Conservation (phyloP, 2,329 filamentous ascomycete genomes). For the Aspergillus sp. region DNA sequence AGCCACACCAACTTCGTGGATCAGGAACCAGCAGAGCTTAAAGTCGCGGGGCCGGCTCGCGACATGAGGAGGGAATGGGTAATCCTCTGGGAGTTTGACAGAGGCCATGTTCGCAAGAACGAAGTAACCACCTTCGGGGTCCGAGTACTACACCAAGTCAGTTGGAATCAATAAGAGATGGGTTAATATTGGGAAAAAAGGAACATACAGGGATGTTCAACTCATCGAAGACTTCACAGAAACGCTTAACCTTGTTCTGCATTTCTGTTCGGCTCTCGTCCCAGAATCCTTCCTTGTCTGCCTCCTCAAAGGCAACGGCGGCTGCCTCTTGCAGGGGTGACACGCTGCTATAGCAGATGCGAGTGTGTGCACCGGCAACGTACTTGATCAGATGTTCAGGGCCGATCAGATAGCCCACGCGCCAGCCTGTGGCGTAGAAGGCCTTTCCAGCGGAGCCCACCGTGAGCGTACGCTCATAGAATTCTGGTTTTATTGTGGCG, state of each 20-base stretch:
- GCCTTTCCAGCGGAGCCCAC: conserved; percentile 97
- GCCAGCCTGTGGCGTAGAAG: conserved; percentile 97
- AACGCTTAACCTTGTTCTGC: conserved; percentile 82
- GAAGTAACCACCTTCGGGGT: conserved; percentile 96
- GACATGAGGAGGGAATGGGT: conserved; percentile 87
- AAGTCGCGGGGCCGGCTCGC: conserved; percentile 86
- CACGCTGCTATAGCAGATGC: conserved; percentile 93
- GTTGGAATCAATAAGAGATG: not conserved
- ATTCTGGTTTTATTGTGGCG: conserved; percentile 84
- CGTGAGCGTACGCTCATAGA: conserved; percentile 83
- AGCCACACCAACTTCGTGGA: conserved; percentile 92
- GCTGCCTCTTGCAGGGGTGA: conserved; percentile 92
- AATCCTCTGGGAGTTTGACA: conserved; percentile 78
- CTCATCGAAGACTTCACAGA: conserved; percentile 79
- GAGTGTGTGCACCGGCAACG: conserved; percentile 86
- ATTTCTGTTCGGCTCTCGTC: conserved; percentile 78
- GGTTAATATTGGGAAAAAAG: not conserved
- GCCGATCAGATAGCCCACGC: conserved; percentile 92
- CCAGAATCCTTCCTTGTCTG: conserved; percentile 85
- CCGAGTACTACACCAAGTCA: conserved; percentile 61
- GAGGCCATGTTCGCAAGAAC: conserved; percentile 91
- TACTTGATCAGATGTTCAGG: conserved; percentile 86
- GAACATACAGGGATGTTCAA: conserved; percentile 60
- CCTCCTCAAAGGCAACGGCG: conserved; percentile 90
- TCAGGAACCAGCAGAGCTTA: conserved; percentile 93